These are phyloP conservation scores for Aspergillus sp. DNA, from an alignment of 2,329 filamentous ascomycete genomes.

Conservation along the genomic window DNA sequence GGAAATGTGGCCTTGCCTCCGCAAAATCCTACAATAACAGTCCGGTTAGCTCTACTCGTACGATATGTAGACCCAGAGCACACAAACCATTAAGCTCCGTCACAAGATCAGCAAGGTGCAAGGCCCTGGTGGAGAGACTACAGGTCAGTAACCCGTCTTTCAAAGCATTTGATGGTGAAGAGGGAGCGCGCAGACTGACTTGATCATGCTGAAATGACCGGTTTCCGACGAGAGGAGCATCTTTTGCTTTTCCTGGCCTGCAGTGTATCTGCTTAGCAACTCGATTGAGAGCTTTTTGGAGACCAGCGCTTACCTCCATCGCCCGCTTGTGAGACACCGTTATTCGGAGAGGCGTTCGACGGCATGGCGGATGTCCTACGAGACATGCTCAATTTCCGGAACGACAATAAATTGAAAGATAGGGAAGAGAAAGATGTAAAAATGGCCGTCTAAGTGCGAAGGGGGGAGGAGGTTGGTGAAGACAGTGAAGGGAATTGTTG, in stretches of 20 bases:
- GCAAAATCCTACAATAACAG: slow-evolving; percentile 41
- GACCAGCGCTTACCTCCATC: slow-evolving; percentile 32
- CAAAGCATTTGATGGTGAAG: slow-evolving; percentile 1
- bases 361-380: slow-evolving; percentile 37
- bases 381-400: slow-evolving; percentile 33
- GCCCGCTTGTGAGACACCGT: slow-evolving; percentile 25
- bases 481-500: slow-evolving; percentile 15
- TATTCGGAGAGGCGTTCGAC: slow-evolving; percentile 27
- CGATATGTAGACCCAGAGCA: background rate
- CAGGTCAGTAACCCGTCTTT: slow-evolving; percentile 9
- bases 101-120: slow-evolving; percentile 51
- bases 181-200: slow-evolving; percentile 28
- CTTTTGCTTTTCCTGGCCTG: slow-evolving; percentile 49
- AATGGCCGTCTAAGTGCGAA: background rate
- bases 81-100: slow-evolving; percentile 49
- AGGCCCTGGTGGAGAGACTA: slow-evolving; percentile 32
- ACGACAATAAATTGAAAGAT: slow-evolving; percentile 5
- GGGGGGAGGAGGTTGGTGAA: slow-evolving; percentile 6
- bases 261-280: slow-evolving; percentile 11
- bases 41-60: slow-evolving; percentile 13
- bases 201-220: slow-evolving; percentile 52
- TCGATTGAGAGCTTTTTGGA: slow-evolving; percentile 5
- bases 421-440: background rate
- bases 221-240: slow-evolving; percentile 47
- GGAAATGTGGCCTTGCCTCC: slow-evolving; percentile 38